phyloP scores from a whole-genome alignment of 164 flowering plant species.

The Chloranthus sessilifolius region DNA sequence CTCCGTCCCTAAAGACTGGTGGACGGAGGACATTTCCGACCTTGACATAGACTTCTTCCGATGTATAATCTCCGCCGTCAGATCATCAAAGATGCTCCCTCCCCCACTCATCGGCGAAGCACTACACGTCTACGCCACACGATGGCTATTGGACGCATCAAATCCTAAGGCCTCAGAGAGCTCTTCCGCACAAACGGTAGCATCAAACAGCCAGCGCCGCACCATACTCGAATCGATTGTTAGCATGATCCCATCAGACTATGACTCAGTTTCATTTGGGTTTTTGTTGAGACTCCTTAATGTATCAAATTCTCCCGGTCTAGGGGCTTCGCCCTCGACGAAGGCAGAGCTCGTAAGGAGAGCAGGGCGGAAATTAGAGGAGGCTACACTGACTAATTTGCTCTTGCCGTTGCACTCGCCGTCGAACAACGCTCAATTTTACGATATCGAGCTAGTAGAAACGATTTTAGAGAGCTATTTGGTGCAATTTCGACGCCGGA shows the following conservation, averaged over 20 bases:
- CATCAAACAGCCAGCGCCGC: constrained; percentile 23
- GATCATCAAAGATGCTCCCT: constrained; percentile 47
- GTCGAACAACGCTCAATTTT: constrained; percentile 20
- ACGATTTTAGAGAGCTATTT: constrained; percentile 50
- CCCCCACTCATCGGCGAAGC: constrained; percentile 88
- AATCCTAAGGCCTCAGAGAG: constrained; percentile 20
- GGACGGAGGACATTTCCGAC: constrained; percentile 85
- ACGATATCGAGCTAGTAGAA: constrained; percentile 53
- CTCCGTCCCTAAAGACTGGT: constrained; percentile 83
- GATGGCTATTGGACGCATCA: constrained; percentile 53
- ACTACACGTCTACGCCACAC: constrained; percentile 74
- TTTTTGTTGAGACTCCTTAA: constrained; percentile 66
- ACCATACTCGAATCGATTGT: constrained; percentile 58
- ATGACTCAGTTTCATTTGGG: constrained; percentile 64
- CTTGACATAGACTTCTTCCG: constrained; percentile 71
- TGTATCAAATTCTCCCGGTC: constrained; percentile 30
- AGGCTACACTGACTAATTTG: constrained; percentile 57
- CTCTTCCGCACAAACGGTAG: constrained; percentile 29
- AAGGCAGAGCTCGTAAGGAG: constrained; percentile 61
- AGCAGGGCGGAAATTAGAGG: constrained; percentile 56
- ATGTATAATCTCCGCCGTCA: constrained; percentile 38
- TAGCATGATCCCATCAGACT: constrained; percentile 64
- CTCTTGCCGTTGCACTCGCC: constrained; percentile 37
- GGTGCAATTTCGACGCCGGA: constrained; percentile 42
- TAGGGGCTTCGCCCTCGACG: constrained; percentile 48